Evolutionary conservation across 106 monocot species (phyloP), one percentile per base, ranked within the genome.

Genomic region (Dioscorea alata): DNA sequence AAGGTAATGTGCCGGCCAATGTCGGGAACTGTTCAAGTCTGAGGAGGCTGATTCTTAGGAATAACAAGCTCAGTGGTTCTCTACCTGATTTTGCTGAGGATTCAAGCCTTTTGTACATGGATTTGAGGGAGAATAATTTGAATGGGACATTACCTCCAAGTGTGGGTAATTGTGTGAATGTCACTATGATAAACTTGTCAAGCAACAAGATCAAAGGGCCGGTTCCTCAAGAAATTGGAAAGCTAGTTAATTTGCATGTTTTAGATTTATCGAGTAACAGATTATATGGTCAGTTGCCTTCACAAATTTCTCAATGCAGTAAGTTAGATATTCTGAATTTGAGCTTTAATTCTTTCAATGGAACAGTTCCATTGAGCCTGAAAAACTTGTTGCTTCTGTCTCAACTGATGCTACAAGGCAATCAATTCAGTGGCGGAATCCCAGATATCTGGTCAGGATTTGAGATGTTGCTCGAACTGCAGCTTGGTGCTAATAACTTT

Each of bases 301-400:
- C 48, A 32, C 62, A 88, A 59, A 79, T 91, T 60, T 88, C 91
- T 19, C 34, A 71, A 9, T 89, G 88, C 59, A 64, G 50, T 14
- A 68, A 61, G 17, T 69, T 92, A 8, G 74, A 74, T 64, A 10
- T 62, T 50, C 69, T 97, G 61, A 86, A 88, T 61, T 56, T 97
- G 78, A 65, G 79, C 12, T 84, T 79, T 65, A 93, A 93, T 71
- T 80, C 76, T 70, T 75, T 93, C 33, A 86, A 78, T 74, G 93
- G 93, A 59, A 79, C 84, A 0, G 71, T 89, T 20, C 86, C 84
- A 15, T 35, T 59, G 17, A 70, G 71, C 17, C 60, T 93, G 23
- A 58, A 51, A 21, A 77, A 76, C 20, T 64, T 89, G 32, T 75
- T 72, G 1, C 58, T 23, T 23, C 74, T 93, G 49, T 65, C 81